phyloP scores from a whole-genome alignment of 2,329 filamentous ascomycete genomes.

The Basipetospora chlamydospora region DNA sequence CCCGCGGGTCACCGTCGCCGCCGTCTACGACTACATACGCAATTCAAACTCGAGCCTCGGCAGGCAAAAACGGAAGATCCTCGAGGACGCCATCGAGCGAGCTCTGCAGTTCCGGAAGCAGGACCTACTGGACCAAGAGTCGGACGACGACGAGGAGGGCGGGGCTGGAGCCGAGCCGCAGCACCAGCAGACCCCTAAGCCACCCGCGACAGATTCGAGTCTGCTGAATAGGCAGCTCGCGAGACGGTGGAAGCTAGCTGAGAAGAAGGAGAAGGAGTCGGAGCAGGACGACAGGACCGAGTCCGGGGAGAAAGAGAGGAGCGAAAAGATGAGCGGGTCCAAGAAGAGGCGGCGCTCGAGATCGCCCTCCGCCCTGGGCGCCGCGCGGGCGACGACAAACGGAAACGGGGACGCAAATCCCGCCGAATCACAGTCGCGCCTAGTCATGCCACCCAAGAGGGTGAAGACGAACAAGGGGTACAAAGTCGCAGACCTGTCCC shows the following conservation, averaged over 20 bases:
- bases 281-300: slow-evolving; percentile 13
- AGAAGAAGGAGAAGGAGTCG: slow-evolving; percentile 7
- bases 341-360: slow-evolving; percentile 5
- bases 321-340: slow-evolving; percentile 11
- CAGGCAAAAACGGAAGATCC: slow-evolving; percentile 61
- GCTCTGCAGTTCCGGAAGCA: slow-evolving; percentile 62
- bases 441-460: slow-evolving; percentile 15
- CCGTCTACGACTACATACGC: slow-evolving; percentile 68
- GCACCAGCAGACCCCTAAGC: slow-evolving; percentile 9
- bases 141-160: slow-evolving; percentile 32
- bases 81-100: slow-evolving; percentile 77
- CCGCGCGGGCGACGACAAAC: slow-evolving; percentile 7
- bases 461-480: slow-evolving; percentile 16
- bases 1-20: slow-evolving; percentile 36
- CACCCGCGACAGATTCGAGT: slow-evolving; percentile 20
- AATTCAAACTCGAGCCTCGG: slow-evolving; percentile 76
- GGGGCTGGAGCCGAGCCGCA: slow-evolving; percentile 29
- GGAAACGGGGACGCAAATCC: slow-evolving; percentile 4
- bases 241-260: slow-evolving; percentile 20
- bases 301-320: slow-evolving; percentile 17
- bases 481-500: slow-evolving; percentile 15
- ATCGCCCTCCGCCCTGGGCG: slow-evolving; percentile 4
- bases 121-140: slow-evolving; percentile 14
- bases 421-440: slow-evolving; percentile 8
- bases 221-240: slow-evolving; percentile 27